Conservation (phyloP, 768 basidiomycete species). For the Lactarius pseudohatsudake region DNA sequence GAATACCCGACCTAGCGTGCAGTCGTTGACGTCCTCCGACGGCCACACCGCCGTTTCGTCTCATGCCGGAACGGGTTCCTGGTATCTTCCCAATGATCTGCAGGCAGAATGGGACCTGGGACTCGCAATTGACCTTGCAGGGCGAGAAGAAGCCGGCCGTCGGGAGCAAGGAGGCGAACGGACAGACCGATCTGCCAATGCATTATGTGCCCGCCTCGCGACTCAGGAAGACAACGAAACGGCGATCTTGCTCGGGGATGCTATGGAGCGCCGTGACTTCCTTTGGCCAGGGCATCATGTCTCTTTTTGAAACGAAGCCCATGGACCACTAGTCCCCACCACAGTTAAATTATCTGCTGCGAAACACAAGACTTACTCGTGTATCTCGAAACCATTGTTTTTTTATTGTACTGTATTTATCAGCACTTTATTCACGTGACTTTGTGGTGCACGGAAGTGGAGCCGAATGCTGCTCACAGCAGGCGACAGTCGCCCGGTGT, state of each 20-base stretch:
- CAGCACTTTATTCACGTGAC: conserved; percentile 18
- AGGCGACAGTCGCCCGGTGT: neutral
- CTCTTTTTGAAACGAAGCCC: conserved; percentile 13
- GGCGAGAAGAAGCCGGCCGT: neutral
- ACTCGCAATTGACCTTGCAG: neutral
- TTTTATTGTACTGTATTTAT: conserved; percentile 15
- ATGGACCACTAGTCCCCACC: conserved; percentile 4
- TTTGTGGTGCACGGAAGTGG: neutral
- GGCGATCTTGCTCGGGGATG: conserved; percentile 23
- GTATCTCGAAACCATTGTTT: conserved; percentile 3
- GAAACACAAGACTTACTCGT: neutral
- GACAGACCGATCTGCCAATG: conserved; percentile 22
- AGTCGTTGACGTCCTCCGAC: conserved; percentile 19
- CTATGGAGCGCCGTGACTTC: conserved; percentile 20
- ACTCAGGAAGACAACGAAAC: conserved; percentile 23
- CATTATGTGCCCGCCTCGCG: conserved; percentile 20
- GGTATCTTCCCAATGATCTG: conserved; percentile 19
- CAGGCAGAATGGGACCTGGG: conserved; percentile 20
- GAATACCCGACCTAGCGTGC: conserved; percentile 20
- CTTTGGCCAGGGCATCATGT: conserved; percentile 22
- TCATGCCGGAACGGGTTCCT: conserved; percentile 18
- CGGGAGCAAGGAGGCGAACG: neutral
- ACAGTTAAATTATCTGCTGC: conserved; percentile 11
- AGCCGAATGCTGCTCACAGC: neutral
- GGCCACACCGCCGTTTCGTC: conserved; percentile 18